These are phyloP conservation scores for Immersiella caudata DNA, from an alignment of 495 filamentous ascomycete species.

Conservation along the genomic window DNA sequence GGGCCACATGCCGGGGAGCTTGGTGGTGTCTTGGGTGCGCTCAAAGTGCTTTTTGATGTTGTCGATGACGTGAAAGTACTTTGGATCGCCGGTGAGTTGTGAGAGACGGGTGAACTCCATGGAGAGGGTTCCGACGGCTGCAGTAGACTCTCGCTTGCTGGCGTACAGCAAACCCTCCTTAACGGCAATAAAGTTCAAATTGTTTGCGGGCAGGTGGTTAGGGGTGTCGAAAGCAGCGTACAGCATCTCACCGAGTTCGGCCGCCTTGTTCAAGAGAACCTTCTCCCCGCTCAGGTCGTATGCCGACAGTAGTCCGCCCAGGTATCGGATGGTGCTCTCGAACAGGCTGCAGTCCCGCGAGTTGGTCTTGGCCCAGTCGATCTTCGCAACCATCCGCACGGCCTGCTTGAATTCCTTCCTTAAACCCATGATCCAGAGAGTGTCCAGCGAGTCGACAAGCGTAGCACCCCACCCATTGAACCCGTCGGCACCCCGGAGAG, in stretches of 20 bases:
- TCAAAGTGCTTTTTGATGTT: slow-evolving; percentile 75
- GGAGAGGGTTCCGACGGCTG: slow-evolving; percentile 75
- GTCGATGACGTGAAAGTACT: slow-evolving; percentile 83
- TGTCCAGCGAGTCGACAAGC: slow-evolving; percentile 81
- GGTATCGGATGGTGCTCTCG: slow-evolving; percentile 78
- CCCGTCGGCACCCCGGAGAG: slow-evolving; percentile 58
- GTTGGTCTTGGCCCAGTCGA: slow-evolving; percentile 78
- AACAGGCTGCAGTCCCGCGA: slow-evolving; percentile 63
- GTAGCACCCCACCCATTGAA: slow-evolving; percentile 90
- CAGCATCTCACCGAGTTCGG: slow-evolving; percentile 80
- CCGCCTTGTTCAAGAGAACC: slow-evolving; percentile 73
- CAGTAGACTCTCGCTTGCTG: slow-evolving; percentile 43
- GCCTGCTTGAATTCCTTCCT: slow-evolving; percentile 79
- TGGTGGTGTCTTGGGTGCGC: slow-evolving; percentile 65
- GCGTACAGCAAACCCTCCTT: slow-evolving; percentile 62
- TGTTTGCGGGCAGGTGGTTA: slow-evolving; percentile 80
- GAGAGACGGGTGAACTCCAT: slow-evolving; percentile 85
- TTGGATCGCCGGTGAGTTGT: slow-evolving; percentile 76
- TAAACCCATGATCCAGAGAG: slow-evolving; percentile 88
- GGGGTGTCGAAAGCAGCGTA: slow-evolving; percentile 88
- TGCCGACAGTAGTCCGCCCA: slow-evolving; percentile 77
- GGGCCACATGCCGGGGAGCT: slow-evolving; percentile 84
- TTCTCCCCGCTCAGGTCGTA: slow-evolving; percentile 67
- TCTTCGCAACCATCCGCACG: slow-evolving; percentile 65
- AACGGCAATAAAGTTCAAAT: slow-evolving; percentile 59